These are phyloP conservation scores for Bipolaris victoriae DNA, from an alignment of 2,329 filamentous ascomycete species.

Conservation along the genomic window DNA sequence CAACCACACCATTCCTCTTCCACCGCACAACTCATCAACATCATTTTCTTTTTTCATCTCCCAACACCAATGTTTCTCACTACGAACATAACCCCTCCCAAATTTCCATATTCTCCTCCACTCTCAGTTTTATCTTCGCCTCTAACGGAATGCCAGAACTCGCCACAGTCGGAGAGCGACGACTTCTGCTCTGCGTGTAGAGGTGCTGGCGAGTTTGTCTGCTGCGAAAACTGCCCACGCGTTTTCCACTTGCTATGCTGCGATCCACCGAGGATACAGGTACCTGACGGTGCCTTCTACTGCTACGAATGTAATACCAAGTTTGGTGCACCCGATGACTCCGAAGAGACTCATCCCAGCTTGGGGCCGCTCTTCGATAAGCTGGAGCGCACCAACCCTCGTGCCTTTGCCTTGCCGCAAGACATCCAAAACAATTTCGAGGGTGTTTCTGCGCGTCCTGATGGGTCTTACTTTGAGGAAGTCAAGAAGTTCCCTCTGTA, in stretches of 20 bases:
- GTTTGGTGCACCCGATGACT: constrained; percentile 34
- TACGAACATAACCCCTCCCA: constrained; percentile 33
- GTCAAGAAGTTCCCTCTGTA: constrained; percentile 64
- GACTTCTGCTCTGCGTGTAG: constrained; percentile 89
- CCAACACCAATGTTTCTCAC: constrained; percentile 45
- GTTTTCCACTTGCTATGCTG: constrained; percentile 91
- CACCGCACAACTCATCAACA: constrained; percentile 45
- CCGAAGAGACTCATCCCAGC: constrained; percentile 25
- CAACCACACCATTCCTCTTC: constrained; percentile 50
- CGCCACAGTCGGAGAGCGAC: constrained; percentile 69
- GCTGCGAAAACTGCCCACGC: constrained; percentile 89
- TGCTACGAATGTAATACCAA: constrained; percentile 63
- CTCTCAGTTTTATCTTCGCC: constrained; percentile 44
- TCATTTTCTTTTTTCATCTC: constrained; percentile 32
- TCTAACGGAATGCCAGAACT: constrained; percentile 51
- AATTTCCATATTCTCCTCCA: constrained; percentile 46
- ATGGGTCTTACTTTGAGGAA: constrained; percentile 81
- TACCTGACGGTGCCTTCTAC: constrained; percentile 65
- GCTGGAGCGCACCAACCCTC: constrained; percentile 72
- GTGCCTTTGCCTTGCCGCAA: constrained; percentile 72
- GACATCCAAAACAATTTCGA: constrained; percentile 78
- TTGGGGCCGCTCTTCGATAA: constrained; percentile 69
- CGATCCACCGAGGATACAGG: constrained; percentile 67
- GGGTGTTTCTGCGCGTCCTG: constrained; percentile 74
- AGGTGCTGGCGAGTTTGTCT: constrained; percentile 82